Evolutionary conservation across 805 yeast genomes (phyloP), one percentile per base, ranked within the genome.

Genomic region (Tetrapisispora fleetii): DNA sequence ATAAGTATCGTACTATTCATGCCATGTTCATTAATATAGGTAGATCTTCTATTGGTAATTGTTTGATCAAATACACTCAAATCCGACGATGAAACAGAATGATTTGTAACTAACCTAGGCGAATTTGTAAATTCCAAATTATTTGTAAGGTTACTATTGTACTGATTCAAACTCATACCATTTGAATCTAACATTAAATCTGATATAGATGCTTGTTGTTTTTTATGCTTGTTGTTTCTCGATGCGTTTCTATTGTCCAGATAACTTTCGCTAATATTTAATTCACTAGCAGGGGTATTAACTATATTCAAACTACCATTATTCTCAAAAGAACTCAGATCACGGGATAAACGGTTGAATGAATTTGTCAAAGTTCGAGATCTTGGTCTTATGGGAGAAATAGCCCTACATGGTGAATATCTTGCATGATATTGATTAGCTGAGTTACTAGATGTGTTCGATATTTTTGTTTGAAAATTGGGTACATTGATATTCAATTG

Each of bases 161-260:
- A 32, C 24, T 38, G 56, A 60, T 43, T 41, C 22, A 41, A 32
- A 32, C 37, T 41, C 44, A 41, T 41, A 13, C 37, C 37, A 30
- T 19, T 17, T 2, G 44, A 18, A 13, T 32, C 44, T 32, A 41
- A 30, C 37, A 41, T 44, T 41, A 49, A 24, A 39, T 64, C 68
- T 2, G 67, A 58, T 9, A 64, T 55, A 2, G 68, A 63, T 40
- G 61, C 65, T 48, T 64, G 67, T 43, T 63, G 63, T 37, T 55
- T 60, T 48, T 51, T 58, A 40, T 63, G 67, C 7, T 54, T 38
- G 14, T 33, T 39, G 17, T 43, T 40, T 40, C 48, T 53, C 17
- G 33, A 39, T 10, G 46, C 36, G 37, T 46, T 53, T 42, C 38
- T 44, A 19, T 38, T 43, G 14, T 45, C 48, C 5, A 45, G 10